Percentiles rank a stretch among this genome's conserved stretches.
Evolutionary conservation across 352 stramenopile species (phyloP).

Genomic region (Blastocystis sp.): DNA sequence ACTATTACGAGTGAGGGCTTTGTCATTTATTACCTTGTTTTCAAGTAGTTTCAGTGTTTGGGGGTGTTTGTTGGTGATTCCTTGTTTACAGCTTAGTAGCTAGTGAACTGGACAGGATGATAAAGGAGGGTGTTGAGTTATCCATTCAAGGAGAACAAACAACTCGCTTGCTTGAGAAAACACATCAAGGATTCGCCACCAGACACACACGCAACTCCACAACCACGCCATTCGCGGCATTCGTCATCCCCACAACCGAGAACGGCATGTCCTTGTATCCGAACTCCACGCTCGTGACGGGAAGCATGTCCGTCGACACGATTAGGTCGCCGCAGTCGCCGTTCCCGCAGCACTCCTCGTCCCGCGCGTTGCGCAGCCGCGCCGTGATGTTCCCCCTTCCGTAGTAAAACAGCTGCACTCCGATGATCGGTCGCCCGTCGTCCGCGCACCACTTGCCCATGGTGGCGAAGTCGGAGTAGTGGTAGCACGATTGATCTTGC

Average conservation of each 20-base stretch:
- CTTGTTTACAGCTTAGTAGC: no score
- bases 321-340: slow-evolving; percentile 29
- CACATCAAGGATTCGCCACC: slow-evolving; percentile 26
- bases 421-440: slow-evolving; percentile 8
- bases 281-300: slow-evolving; percentile 38
- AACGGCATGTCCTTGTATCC: slow-evolving; percentile 11
- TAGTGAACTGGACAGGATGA: no score
- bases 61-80: neutral
- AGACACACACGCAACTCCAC: slow-evolving; percentile 35
- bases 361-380: neutral
- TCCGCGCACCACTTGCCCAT: neutral
- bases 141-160: neutral
- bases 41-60: neutral
- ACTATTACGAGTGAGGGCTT: slow-evolving; percentile 18
- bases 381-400: slow-evolving; percentile 18
- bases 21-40: neutral
- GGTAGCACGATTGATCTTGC: neutral
- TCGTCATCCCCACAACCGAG: slow-evolving; percentile 2
- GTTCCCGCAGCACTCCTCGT: neutral
- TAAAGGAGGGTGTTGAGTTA: neutral
- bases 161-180: no score
- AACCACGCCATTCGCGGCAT: neutral
- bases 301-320: neutral
- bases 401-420: slow-evolving; percentile 64
- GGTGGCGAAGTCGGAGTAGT: slow-evolving; percentile 32